These are phyloP conservation scores for Cytospora mali DNA, from an alignment of 2,329 filamentous ascomycete genomes.

Conservation along the genomic window DNA sequence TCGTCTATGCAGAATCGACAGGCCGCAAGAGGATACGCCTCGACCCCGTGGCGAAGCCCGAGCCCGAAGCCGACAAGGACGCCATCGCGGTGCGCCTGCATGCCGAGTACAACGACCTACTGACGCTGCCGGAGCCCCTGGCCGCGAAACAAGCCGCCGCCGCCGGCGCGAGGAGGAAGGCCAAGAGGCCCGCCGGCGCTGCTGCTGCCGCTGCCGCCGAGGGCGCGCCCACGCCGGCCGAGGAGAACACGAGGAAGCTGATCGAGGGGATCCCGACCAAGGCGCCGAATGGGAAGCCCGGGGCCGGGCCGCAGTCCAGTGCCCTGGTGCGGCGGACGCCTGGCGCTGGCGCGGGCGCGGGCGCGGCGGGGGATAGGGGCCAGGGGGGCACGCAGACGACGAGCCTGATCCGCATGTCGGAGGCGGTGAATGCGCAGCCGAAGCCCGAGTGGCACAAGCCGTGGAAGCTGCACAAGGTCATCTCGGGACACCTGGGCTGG, in stretches of 20 bases:
- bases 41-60: conserved; percentile 42
- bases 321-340: conserved; percentile 42
- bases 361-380: conserved; percentile 33
- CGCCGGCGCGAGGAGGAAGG: conserved; percentile 64
- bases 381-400: conserved; percentile 41
- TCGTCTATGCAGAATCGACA: conserved; percentile 41
- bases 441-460: conserved; percentile 96
- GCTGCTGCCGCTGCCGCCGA: conserved; percentile 32
- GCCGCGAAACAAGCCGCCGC: conserved; percentile 75
- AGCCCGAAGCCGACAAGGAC: conserved; percentile 44
- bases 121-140: conserved; percentile 74
- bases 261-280: conserved; percentile 64
- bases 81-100: conserved; percentile 61
- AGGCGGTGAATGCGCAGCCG: conserved; percentile 43
- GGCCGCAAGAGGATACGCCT: conserved; percentile 40
- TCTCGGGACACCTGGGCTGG: conserved; percentile 96
- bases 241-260: conserved; percentile 62
- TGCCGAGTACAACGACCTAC: conserved; percentile 76
- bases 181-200: conserved; percentile 50
- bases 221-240: conserved; percentile 36
- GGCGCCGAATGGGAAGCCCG: conserved; percentile 32
- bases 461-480: conserved; percentile 98
- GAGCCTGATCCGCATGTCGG: conserved; percentile 39
- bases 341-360: conserved; percentile 26
- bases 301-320: conserved; percentile 36